Conservation (phyloP, 1,139 yeast species). For the Blastobotrys malaysiensis region DNA sequence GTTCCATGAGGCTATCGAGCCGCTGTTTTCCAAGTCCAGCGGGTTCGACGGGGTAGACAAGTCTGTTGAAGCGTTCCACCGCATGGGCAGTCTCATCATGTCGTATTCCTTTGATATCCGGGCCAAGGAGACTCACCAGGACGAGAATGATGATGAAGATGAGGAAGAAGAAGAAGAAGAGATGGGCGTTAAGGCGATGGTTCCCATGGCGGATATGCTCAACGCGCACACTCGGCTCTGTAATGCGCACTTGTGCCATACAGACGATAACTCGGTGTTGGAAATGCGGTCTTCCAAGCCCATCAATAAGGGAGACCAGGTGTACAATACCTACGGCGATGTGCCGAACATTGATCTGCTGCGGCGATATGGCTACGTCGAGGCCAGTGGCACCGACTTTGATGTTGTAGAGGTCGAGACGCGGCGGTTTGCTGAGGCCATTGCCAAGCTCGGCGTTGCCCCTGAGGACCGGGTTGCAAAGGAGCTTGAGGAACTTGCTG, state of each 20-base stretch:
- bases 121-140: constrained; percentile 21
- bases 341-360: constrained; percentile 84
- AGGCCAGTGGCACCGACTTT: constrained; percentile 61
- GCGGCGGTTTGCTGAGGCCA: constrained; percentile 21
- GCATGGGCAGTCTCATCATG: constrained; percentile 65
- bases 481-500: constrained; percentile 16
- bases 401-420: constrained; percentile 71
- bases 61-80: constrained; percentile 55
- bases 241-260: constrained; percentile 58
- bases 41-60: constrained; percentile 33
- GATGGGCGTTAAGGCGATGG: constrained; percentile 71
- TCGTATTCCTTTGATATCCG: constrained; percentile 62
- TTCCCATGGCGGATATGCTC: constrained; percentile 84
- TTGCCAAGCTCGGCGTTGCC: constrained; percentile 12
- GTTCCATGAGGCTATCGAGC: constrained; percentile 41
- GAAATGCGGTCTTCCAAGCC: constrained; percentile 65
- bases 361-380: constrained; percentile 89
- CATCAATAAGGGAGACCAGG: constrained; percentile 63
- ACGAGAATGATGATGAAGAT: constrained; percentile 34
- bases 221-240: constrained; percentile 79
- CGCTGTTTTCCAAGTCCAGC: constrained; percentile 27
- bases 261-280: constrained; percentile 38
- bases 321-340: constrained; percentile 86
- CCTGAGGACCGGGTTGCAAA: constrained; percentile 16
- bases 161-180: constrained; percentile 39